Base-by-base conservation (phyloP, 257 asterid species). In the Nicotiana noctiflora region DNA sequence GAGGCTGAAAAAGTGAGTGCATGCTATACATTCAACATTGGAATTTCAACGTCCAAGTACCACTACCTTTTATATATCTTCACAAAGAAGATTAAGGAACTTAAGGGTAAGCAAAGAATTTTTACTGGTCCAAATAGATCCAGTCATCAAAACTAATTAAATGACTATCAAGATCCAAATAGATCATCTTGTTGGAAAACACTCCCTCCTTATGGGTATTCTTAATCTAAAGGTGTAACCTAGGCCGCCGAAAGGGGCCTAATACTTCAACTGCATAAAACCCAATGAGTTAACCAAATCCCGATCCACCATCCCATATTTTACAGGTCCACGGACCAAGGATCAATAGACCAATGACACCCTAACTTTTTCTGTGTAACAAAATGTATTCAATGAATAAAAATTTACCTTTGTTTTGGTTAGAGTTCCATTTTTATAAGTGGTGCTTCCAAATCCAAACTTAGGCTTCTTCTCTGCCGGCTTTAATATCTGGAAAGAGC, bases 401-500 rank as follows among this genome's bases (percentile, higher is more conserved):
- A 60, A 19, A 27, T 49, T 57, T 85, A 91, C 97, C 97, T 90
- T 93, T 4, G 86, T 31, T 84, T 93, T 93, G 27, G 77, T 79
- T 55, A 66, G 86, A 68, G 88, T 89, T 83, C 92, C 97, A 44
- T 80, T 83, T 76, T 90, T 90, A 83, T 82, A 89, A 66, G 91
- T 83, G 15, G 90, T 87, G 84, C 93, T 89, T 60, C 95, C 94
- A 63, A 91, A 90, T 79, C 93, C 93, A 83, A 86, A 90, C 87
- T 88, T 91, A 46, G 94, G 88, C 85, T 88, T 90, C 91, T 90
- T 91, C 55, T 93, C 97, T 0, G 94, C 90, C 13, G 94, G 94
- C 90, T 90, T 93, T 67, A 93, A 62, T 83, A 93, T 93, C 82
- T 93, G 97, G 80, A 93, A 93, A 64, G 97, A 91, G 86, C 97